phyloP scores from a whole-genome alignment of 2,329 filamentous ascomycete genomes.

The Fusarium nematophilum region DNA sequence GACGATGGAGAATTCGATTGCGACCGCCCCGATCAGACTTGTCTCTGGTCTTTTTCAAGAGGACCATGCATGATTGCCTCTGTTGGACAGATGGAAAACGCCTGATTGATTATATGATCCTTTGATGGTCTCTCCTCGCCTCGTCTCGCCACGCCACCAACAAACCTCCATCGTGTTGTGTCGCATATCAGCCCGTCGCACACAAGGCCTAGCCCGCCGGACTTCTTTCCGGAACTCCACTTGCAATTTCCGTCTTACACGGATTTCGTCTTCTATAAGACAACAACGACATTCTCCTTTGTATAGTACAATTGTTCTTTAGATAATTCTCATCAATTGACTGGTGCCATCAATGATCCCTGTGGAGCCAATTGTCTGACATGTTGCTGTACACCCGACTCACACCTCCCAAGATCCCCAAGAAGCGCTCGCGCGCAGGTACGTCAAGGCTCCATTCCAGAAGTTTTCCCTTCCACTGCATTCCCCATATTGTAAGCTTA shows the following conservation, averaged over 20 bases:
- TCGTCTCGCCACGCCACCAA: conserved; percentile 36
- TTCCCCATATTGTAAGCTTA: conserved; percentile 3
- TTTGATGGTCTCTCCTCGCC: conserved; percentile 38
- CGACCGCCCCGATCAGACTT: conserved; percentile 1
- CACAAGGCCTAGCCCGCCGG: not conserved
- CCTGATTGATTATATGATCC: conserved; percentile 35
- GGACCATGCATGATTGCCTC: conserved; percentile 27
- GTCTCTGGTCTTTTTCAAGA: conserved; percentile 3
- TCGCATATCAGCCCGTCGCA: not conserved
- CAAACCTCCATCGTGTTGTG: conserved; percentile 18
- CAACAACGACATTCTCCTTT: not conserved
- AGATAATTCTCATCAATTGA: no score
- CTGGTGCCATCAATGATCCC: no score
- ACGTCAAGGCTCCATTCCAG: conserved; percentile 12
- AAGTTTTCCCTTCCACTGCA: conserved; percentile 17
- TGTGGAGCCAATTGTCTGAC: no score
- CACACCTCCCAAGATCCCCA: conserved; percentile 68
- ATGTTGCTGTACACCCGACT: conserved; percentile 71
- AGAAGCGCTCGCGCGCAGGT: conserved; percentile 65
- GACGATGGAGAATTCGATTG: not conserved
- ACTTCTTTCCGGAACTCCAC: not conserved
- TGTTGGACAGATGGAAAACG: conserved; percentile 31
- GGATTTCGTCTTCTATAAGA: not conserved
- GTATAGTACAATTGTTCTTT: no score
- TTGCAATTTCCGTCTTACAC: not conserved